These are phyloP conservation scores for Aurifilum marmelostoma DNA, from an alignment of 2,329 filamentous ascomycete genomes.

Conservation along the genomic window DNA sequence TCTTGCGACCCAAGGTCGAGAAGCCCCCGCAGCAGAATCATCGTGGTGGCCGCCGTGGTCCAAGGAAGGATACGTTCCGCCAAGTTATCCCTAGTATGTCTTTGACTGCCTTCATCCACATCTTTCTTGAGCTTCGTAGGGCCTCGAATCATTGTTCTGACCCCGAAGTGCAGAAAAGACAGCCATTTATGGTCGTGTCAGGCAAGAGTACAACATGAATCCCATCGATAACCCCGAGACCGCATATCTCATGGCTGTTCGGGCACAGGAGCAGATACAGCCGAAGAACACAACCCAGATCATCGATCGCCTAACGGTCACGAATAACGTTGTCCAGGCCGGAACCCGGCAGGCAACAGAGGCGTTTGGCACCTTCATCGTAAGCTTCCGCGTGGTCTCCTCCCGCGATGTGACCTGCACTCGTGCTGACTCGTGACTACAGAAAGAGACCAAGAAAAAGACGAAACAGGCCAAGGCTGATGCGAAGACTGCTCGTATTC, in stretches of 20 bases:
- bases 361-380: slow-evolving; percentile 58
- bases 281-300: slow-evolving; percentile 55
- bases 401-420: too few species aligned
- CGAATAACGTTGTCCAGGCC: slow-evolving; percentile 61
- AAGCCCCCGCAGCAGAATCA: slow-evolving; percentile 46
- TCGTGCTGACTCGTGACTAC: slow-evolving; percentile 22
- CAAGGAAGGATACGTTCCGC: slow-evolving; percentile 59
- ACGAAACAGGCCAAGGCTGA: slow-evolving; percentile 66
- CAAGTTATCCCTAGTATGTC: slow-evolving; percentile 75
- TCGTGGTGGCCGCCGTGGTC: slow-evolving; percentile 30
- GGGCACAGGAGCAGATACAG: slow-evolving; percentile 50
- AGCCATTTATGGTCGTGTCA: slow-evolving; percentile 36
- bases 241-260: slow-evolving; percentile 43
- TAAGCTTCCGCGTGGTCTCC: slow-evolving; percentile 43
- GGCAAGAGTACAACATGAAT: slow-evolving; percentile 42
- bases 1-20: slow-evolving; percentile 52
- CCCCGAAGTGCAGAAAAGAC: slow-evolving; percentile 25
- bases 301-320: slow-evolving; percentile 54
- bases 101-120: not conserved
- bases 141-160: slow-evolving; percentile 25
- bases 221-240: slow-evolving; percentile 44
- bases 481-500: slow-evolving; percentile 88
- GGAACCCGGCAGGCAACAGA: slow-evolving; percentile 52
- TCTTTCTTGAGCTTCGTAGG: slow-evolving; percentile 31
- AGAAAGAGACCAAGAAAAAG: slow-evolving; percentile 57